Evolutionary conservation across 2,329 filamentous ascomycete genomes (phyloP), one percentile per base, ranked within the genome.

Genomic region (Aspergillus brunneoviolaceus): DNA sequence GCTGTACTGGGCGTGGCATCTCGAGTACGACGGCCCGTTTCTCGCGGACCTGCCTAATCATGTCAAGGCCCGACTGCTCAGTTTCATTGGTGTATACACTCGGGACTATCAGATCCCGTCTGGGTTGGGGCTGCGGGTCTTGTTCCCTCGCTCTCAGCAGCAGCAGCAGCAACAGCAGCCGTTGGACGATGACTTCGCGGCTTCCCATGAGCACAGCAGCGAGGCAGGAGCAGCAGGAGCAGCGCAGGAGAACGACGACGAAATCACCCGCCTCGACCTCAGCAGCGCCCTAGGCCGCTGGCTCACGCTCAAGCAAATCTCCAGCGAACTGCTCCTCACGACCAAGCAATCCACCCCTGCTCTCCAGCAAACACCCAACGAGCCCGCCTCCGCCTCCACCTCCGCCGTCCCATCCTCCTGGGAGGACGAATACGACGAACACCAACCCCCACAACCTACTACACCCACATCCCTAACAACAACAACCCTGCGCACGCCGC

Each of bases 1-100:
- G 2, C 66, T 71, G 25, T 79, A 85, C 25, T 89, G 85, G 85
- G 70, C 78, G 10, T 80, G 81, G 71, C 80, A 88, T 61, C 70
- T 82, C 27, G 79, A 83, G 55, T 85, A 86, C 63, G 84, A 87
- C 65, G 80, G 83, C 58, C 74, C 81, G 19, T 84, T 83, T 53
- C 71, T 88, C 2, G 74, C 78, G 2, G 75, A 81, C 3, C 66
- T 88, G 12, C 84, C 85, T 0, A 71, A 77, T 16, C 76, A 77
- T 47, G 66, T 86, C 5, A 85, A 85, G 64, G 73, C 82, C 61
- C 70, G 79, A 1, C 64, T 89, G 35, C 68, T 88, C 25, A 85
- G 81, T 63, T 88, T 87, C 69, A 67, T 88, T 31, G 78, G 80
- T 4, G 69, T 79, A 14, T 84, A 84, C 65, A 79, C 81, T 1